Base-by-base conservation (phyloP, 2,329 filamentous ascomycete genomes). In the Fusarium equiseti region DNA sequence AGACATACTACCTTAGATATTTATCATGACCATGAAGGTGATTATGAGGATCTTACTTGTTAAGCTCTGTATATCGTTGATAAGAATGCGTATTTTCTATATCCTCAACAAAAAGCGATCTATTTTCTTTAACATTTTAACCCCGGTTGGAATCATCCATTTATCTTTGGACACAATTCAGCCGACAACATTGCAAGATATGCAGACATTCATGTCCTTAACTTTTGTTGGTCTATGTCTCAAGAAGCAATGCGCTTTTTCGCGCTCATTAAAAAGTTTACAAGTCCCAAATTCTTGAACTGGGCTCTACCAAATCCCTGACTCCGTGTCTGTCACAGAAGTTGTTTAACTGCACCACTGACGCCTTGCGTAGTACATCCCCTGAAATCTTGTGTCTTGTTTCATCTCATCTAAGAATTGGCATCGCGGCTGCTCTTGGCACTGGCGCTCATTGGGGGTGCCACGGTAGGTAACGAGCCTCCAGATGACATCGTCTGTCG, bases 371-470 rank as follows among this genome's bases (percentile, higher is more conserved):
- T 20, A 52, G 10, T 27, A 67, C 12, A 26, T 20, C 16, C 9
- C 26, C 20, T 38, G 31, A 45, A 45, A 32, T 29, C 16, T 5
- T 32, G 43, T 13, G 26, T 20, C 32, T 26, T 46, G 29, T 38
- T 58, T 42, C 46, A 22, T 50, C 42, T 38, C 24, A 29, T 57
- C 74, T 70, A 81, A 49, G 77, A 79, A 60, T 95, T 95, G 66
- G 94, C 91, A 80, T 98, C 95, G 76, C 93, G 89, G 87, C 91
- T 94, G 84, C 95, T 98, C 83, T 95, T 91, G 71, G 92, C 91
- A 84, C 95, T 98, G 26, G 95, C 94, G 80, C 95, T 98, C 83
- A 97, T 92, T 2, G 89, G 89, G 46, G 89, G 84, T 35, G 76
- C 71, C 75, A 91, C 86, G 4, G 91, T 94, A 42, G 95, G 89